A percentile compares a stretch with the other conserved stretches of the same genome.
phyloP scores from a whole-genome alignment of 208 protist species.

The Acanthamoeba royreba region DNA sequence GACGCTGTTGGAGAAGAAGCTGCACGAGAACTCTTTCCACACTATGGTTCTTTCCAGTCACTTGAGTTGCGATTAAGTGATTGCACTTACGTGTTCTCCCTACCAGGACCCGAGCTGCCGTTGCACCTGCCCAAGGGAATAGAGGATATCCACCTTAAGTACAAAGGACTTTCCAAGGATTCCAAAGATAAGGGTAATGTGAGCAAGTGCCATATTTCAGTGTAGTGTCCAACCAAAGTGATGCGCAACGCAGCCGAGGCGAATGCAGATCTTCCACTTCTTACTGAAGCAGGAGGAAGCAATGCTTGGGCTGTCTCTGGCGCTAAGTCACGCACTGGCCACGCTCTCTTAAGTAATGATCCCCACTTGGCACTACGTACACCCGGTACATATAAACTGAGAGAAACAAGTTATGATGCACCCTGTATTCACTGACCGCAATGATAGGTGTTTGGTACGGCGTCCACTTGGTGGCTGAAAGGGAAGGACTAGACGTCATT shows the following conservation, averaged over 20 bases:
- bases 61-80: not conserved
- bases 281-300: not conserved
- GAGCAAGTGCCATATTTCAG: too few species aligned
- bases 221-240: too few species aligned
- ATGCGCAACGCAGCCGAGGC: not conserved
- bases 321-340: not conserved
- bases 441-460: not conserved
- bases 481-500: not conserved
- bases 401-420: too few species aligned
- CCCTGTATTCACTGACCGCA: too few species aligned
- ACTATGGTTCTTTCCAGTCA: not conserved
- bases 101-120: not conserved
- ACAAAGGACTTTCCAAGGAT: not conserved
- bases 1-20: not conserved
- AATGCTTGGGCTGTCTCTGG: not conserved
- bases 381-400: not conserved
- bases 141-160: not conserved
- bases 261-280: not conserved
- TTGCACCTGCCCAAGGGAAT: not conserved
- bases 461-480: not conserved
- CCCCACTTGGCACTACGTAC: not conserved
- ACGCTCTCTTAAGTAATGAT: not conserved
- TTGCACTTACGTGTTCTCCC: too few species aligned
- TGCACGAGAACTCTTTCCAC: not conserved
- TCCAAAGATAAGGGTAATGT: not conserved